Evolutionary conservation across 345 rosid genomes (phyloP), one percentile per base, ranked within the genome.

Genomic region (Eucalyptus erythrocorys): DNA sequence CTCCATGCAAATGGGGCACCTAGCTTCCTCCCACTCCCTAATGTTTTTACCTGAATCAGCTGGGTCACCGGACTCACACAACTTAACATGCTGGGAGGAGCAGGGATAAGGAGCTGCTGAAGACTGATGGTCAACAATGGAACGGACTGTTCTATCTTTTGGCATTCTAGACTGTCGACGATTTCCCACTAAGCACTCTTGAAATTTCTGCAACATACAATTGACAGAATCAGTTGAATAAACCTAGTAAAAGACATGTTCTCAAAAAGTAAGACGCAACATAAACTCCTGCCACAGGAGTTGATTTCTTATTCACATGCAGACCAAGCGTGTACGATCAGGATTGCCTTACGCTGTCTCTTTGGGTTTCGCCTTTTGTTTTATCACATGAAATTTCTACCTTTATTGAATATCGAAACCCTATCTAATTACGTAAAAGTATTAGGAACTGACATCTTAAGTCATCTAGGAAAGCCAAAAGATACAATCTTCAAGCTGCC

Each of bases 1-100:
- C 88, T 96, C 99, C 95, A 96, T 93, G 88, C 98, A 96, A 82
- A 95, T 89, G 4, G 96, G 93, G 89, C 99, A 96, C 90, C 92
- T 90, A 14, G 90, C 93, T 71, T 94, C 96, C 76, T 96, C 97
- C 96, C 95, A 95, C 87, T 93, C 94, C 86, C 92, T 92, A 14
- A 87, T 91, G 89, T 94, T 91, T 89, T 94, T 89, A 4, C 30
- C 50, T 42, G 88, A 47, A 91, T 48, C 93, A 10, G 87, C 55
- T 15, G 89, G 88, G 76, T 89, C 51, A 53, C 88, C 86, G 43
- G 57, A 85, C 51, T 87, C 88, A 19, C 26, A 87, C 89, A 90
- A 92, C 85, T 92, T 91, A 13, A 87, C 64, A 61, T 90, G 91
- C 86, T 90, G 88, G 87, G 94, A 79, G 48, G 92, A 90, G 48